Evolutionary conservation across 106 monocot species (phyloP).

Genomic region (Chionographis japonica): DNA sequence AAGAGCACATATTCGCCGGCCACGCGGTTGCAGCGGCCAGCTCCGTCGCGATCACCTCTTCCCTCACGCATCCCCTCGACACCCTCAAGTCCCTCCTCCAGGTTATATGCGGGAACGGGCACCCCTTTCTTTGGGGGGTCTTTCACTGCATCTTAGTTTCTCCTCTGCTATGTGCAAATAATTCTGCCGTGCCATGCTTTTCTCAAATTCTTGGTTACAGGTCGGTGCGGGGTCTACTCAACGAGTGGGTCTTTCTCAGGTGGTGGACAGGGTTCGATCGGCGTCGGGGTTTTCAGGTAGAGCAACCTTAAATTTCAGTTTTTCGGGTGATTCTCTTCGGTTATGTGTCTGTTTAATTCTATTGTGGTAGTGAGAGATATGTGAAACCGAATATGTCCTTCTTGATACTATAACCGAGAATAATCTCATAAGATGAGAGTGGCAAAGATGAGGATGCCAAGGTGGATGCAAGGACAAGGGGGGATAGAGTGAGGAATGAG

Average conservation of each 20-base stretch:
- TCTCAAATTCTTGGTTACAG: conserved; percentile 17
- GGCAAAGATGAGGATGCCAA: no score
- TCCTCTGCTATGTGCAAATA: no score
- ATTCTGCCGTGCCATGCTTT: not conserved
- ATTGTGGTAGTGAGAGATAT: no score
- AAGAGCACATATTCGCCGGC: conserved; percentile 48
- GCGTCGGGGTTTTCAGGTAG: conserved; percentile 63
- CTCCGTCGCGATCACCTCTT: conserved; percentile 41
- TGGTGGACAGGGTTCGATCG: conserved; percentile 49
- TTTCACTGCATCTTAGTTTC: not conserved
- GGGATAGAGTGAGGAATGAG: no score
- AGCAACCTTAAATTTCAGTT: not conserved
- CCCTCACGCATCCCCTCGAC: conserved; percentile 77
- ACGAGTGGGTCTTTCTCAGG: conserved; percentile 44
- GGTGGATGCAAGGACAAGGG: no score
- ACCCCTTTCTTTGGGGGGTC: not conserved
- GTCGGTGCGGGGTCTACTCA: conserved; percentile 47
- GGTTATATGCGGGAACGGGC: conserved; percentile 18
- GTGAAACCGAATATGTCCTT: no score
- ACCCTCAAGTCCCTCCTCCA: conserved; percentile 91
- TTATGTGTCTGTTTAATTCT: no score
- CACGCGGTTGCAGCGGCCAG: conserved; percentile 54
- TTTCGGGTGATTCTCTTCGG: not conserved
- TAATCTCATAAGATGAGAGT: no score
- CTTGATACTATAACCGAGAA: no score